phyloP scores from a whole-genome alignment of 2,329 filamentous ascomycete species.

The Colletotrichum paranaense region DNA sequence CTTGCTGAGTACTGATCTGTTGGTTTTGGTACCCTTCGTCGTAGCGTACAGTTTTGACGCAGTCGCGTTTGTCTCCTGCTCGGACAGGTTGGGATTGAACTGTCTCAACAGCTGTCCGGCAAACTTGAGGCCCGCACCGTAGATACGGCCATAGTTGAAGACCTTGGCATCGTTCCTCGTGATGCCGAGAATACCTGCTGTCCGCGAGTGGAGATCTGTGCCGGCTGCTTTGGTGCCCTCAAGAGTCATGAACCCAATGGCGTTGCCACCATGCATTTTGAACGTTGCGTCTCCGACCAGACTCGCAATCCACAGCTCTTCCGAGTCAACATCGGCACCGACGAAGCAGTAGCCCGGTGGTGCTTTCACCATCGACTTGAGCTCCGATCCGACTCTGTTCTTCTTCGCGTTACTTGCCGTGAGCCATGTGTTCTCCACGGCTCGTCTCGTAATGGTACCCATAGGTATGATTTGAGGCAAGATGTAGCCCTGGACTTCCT shows the following conservation, averaged over 20 bases:
- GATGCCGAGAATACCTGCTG: slow-evolving; percentile 91
- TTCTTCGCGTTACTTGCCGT: slow-evolving; percentile 97
- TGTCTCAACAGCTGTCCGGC: slow-evolving; percentile 90
- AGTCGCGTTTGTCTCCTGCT: slow-evolving; percentile 79
- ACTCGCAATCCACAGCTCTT: slow-evolving; percentile 98
- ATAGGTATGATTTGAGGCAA: slow-evolving; percentile 96
- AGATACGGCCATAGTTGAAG: slow-evolving; percentile 99
- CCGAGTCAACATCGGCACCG: slow-evolving; percentile 95
- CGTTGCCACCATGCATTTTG: slow-evolving; percentile 93
- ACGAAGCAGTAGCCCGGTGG: slow-evolving; percentile 93
- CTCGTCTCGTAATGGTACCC: slow-evolving; percentile 94
- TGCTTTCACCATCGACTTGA: slow-evolving; percentile 96
- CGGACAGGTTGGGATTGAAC: slow-evolving; percentile 88
- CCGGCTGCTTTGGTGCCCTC: slow-evolving; percentile 95
- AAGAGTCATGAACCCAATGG: slow-evolving; percentile 98
- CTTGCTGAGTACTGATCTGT: slow-evolving; percentile 76
- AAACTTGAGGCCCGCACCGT: slow-evolving; percentile 96
- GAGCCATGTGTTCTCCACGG: slow-evolving; percentile 98
- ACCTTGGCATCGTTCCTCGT: slow-evolving; percentile 96
- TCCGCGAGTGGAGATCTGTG: slow-evolving; percentile 94
- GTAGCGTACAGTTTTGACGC: slow-evolving; percentile 85
- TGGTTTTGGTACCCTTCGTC: slow-evolving; percentile 92
- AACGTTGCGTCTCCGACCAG: slow-evolving; percentile 95
- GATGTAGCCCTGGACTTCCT: slow-evolving; percentile 76
- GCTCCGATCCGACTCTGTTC: slow-evolving; percentile 94